Evolutionary conservation across 1,284 basidiomycete species (phyloP), one percentile per base, ranked within the genome.

Genomic region (Cryptococcus deneoformans): DNA sequence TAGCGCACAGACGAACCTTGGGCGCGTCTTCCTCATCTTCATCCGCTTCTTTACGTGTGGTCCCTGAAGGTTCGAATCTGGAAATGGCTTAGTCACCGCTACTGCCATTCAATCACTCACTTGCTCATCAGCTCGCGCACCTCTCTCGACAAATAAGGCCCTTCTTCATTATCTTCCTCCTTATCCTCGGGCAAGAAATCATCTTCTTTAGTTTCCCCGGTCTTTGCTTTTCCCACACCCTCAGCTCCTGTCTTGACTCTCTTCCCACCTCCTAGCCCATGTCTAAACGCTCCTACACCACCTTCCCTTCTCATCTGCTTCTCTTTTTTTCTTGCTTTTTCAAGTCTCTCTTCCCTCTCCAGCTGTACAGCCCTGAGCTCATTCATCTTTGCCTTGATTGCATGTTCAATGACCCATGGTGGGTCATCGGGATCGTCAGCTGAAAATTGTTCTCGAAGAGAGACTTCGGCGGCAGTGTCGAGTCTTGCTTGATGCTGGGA

Each of bases 381-480:
- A 5, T 83, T 77, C 58, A 84, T 79, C 16, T 83, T 79, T 14
- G 86, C 82, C 58, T 87, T 85, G 44, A 87, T 70, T 2, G 88
- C 86, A 68, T 92, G 90, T 14, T 86, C 81, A n/a, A 86, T 76
- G 0, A 93, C 87, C 92, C 91, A 94, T 53, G 86, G 84, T 10
- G 86, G 86, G 51, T 82, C 88, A 36, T 73, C 72, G 4, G 69
- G 68, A 48, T 77, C 74, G 12, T 75, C 72, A 6, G 63, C 63
- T 10, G 42, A 37, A 14, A 76, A 58, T 7, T 66, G 63, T n/a
- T 58, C 62, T 24, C 69, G 62, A 6, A 77, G 55, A 7, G 60
- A 64, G 0, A 61, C 62, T 49, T 69, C 67, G 36, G 48, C 45
- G 0, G 61, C 59, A 8, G 58, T 52, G 16, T 70, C 65, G 11